These are phyloP conservation scores for Musa troglodytarum DNA, from an alignment of 176 grass and related monocot genomes.

Conservation along the genomic window DNA sequence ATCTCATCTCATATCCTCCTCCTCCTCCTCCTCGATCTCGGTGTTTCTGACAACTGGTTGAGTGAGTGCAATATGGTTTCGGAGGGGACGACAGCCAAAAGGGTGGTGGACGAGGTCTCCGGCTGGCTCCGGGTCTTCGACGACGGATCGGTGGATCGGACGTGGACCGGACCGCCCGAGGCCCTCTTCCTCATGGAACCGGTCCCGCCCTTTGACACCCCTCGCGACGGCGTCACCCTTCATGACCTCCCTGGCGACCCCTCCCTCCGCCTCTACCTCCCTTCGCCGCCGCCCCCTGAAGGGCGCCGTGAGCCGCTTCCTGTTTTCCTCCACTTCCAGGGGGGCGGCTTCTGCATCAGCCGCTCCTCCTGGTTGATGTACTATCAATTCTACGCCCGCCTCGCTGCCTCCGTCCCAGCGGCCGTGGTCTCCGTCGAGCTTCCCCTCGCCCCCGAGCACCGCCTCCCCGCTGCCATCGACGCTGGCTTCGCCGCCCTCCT, in stretches of 20 bases:
- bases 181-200: conserved; percentile 64
- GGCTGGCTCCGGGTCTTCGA: conserved; percentile 69
- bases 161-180: conserved; percentile 56
- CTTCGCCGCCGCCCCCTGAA: background rate
- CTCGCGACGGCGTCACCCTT: conserved; percentile 58
- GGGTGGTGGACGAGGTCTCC: conserved; percentile 71
- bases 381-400: conserved; percentile 71
- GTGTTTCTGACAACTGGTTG: too few relatives aligned
- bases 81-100: background rate
- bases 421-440: conserved; percentile 53
- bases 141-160: conserved; percentile 75
- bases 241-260: conserved; percentile 68
- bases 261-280: conserved; percentile 62
- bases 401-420: conserved; percentile 41
- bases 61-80: too few relatives aligned
- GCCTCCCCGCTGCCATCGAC: conserved; percentile 49
- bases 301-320: conserved; percentile 20
- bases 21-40: too few relatives aligned
- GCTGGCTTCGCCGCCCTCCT: conserved; percentile 37
- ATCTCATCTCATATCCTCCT: too few relatives aligned
- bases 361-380: conserved; percentile 62
- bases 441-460: conserved; percentile 59
- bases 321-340: conserved; percentile 61
- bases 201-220: conserved; percentile 30
- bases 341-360: conserved; percentile 86